Evolutionary conservation across 225 moss, liverwort and hornwort genomes (phyloP).

Genomic region (Sphagnum tenellum): DNA sequence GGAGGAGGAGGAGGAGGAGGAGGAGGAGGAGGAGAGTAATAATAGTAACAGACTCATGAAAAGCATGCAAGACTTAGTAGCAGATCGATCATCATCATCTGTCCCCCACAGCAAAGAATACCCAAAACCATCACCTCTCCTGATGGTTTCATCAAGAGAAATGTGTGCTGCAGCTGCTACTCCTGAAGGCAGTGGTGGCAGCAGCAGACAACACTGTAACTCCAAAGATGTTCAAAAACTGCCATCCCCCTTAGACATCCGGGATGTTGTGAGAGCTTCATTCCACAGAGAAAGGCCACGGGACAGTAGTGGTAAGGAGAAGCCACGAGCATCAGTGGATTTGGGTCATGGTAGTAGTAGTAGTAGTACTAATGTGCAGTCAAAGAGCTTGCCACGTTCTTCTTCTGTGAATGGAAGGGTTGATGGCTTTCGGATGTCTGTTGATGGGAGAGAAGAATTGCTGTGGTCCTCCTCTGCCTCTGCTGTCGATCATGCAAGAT

Average conservation of each 20-base stretch:
- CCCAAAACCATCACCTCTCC: no score
- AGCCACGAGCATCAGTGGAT: slow-evolving; percentile 14
- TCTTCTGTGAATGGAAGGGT: slow-evolving; percentile 14
- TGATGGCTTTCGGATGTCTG: background rate
- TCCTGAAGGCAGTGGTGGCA: no score
- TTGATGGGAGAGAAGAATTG: slow-evolving; percentile 2
- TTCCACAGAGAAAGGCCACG: slow-evolving; percentile 18
- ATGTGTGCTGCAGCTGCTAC: no score
- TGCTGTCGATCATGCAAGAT: background rate
- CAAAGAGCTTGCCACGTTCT: slow-evolving; percentile 23
- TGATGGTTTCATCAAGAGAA: no score
- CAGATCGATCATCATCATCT: no score
- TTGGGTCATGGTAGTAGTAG: no score
- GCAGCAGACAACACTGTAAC: no score
- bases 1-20: no score
- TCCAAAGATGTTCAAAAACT: slow-evolving; percentile 2
- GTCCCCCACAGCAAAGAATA: no score
- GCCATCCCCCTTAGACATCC: slow-evolving; percentile 9
- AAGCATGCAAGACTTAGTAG: no score
- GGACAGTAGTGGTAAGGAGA: slow-evolving; percentile 4
- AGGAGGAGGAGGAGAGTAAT: no score
- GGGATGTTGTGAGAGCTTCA: slow-evolving; percentile 16
- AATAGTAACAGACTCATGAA: no score
- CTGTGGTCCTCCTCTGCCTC: slow-evolving; percentile 15
- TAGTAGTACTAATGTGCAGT: background rate